Evolutionary conservation across 305 asterid species (phyloP).

Genomic region (Rubia peregrina): DNA sequence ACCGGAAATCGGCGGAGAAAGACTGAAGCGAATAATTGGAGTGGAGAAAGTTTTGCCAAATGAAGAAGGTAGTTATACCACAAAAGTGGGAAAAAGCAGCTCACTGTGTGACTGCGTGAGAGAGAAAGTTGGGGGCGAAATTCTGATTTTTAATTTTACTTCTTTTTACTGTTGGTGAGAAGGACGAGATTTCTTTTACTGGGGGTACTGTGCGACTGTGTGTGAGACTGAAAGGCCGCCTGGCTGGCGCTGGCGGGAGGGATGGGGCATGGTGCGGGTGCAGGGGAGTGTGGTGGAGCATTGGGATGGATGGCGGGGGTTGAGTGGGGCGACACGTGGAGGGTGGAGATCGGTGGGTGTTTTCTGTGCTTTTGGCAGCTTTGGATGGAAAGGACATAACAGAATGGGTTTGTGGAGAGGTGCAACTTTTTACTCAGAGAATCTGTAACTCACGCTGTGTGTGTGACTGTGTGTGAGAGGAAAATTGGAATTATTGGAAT

Average conservation of each 20-base stretch:
- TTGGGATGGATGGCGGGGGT: background rate
- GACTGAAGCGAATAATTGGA: constrained; percentile 1
- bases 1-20: background rate
- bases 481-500: background rate
- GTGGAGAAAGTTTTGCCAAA: constrained; percentile 15
- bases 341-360: constrained; percentile 8
- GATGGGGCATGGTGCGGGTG: background rate
- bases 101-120: background rate
- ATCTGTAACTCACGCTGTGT: background rate
- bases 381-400: constrained; percentile 6
- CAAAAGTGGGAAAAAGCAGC: background rate
- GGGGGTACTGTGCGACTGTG: background rate
- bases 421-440: background rate
- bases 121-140: background rate
- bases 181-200: background rate
- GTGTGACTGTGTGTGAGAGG: background rate
- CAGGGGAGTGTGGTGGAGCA: background rate
- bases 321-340: constrained; percentile 4
- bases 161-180: background rate
- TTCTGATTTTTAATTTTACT: background rate
- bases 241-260: background rate
- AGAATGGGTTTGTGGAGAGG: background rate
- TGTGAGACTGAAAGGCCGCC: background rate
- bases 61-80: constrained; percentile 16
- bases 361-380: background rate